phyloP scores from a whole-genome alignment of 208 protist genomes.

The Trypanosoma mega region DNA sequence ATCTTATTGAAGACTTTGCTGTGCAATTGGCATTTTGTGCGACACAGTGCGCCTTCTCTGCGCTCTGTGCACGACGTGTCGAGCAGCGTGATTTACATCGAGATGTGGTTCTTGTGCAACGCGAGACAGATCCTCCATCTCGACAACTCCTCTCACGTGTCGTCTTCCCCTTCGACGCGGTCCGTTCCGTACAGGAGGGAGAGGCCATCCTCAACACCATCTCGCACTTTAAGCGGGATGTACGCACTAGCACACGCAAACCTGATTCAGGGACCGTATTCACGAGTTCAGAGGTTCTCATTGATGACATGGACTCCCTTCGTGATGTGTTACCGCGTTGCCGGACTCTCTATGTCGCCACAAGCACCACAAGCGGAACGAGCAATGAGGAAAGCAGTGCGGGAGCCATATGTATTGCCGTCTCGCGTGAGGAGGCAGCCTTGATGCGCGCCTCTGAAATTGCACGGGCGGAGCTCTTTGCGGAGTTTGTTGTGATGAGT shows the following conservation, averaged over 20 bases:
- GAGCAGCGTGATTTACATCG: constrained; percentile 54
- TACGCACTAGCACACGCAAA: constrained; percentile 21
- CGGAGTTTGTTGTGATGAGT: constrained; percentile 79
- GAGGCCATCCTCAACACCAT: constrained; percentile 45
- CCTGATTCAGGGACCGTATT: constrained; percentile 24
- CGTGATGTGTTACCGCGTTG: constrained; percentile 39
- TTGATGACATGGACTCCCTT: constrained; percentile 55
- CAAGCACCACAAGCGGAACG: constrained; percentile 19
- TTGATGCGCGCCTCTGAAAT: constrained; percentile 69
- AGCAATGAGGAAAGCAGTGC: constrained; percentile 28
- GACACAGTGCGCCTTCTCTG: constrained; percentile 70
- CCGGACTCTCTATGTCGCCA: constrained; percentile 30
- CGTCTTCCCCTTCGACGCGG: constrained; percentile 52
- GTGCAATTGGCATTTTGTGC: constrained; percentile 84
- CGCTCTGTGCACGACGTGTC: constrained; percentile 59
- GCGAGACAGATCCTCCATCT: constrained; percentile 29
- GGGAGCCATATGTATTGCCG: constrained; percentile 30
- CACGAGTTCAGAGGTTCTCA: constrained; percentile 37
- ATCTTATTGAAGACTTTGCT: constrained; percentile 78
- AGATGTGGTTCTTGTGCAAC: constrained; percentile 67
- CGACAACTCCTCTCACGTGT: constrained; percentile 28
- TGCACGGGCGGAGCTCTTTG: constrained; percentile 73
- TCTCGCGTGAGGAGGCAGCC: constrained; percentile 30
- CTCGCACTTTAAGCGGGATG: constrained; percentile 20
- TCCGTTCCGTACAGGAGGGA: constrained; percentile 66